Conservation (phyloP, 768 basidiomycete species). For the Mrakia blollopis region DNA sequence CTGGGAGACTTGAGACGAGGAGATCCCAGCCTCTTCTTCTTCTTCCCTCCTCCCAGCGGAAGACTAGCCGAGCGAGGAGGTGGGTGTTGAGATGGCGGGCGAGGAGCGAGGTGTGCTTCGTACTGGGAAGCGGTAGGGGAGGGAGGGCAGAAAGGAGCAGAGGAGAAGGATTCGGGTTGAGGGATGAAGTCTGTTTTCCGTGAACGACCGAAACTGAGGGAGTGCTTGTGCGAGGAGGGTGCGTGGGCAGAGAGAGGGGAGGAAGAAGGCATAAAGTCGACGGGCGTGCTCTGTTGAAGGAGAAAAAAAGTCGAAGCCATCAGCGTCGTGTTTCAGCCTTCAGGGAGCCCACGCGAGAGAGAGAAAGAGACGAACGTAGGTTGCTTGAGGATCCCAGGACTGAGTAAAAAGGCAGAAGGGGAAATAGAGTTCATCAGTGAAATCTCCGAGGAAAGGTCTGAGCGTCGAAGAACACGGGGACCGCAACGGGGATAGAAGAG, state of each 20-base stretch:
- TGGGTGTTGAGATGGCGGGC: neutral
- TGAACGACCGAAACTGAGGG: neutral
- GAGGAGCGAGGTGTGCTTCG: neutral
- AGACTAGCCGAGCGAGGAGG: conserved; percentile 1
- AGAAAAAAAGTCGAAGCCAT: neutral
- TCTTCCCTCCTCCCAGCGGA: neutral
- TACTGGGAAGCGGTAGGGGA: neutral
- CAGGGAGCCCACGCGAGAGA: neutral
- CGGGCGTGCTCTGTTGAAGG: neutral
- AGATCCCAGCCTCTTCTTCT: neutral
- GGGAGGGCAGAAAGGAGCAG: conserved; percentile 6
- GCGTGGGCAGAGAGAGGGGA: neutral
- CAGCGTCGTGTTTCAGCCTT: neutral
- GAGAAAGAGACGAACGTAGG: neutral
- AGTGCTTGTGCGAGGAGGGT: neutral
- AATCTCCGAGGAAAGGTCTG: neutral
- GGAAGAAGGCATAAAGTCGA: neutral
- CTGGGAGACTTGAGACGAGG: conserved; percentile 6
- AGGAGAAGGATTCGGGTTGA: neutral
- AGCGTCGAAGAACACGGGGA: neutral
- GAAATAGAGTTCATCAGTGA: neutral
- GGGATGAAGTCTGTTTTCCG: neutral
- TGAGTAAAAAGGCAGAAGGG: neutral
- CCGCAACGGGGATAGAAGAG: too few species aligned
- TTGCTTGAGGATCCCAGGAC: neutral